Evolutionary conservation across 768 basidiomycete species (phyloP), one percentile per base, ranked within the genome.

Genomic region (Amanita molliuscula): DNA sequence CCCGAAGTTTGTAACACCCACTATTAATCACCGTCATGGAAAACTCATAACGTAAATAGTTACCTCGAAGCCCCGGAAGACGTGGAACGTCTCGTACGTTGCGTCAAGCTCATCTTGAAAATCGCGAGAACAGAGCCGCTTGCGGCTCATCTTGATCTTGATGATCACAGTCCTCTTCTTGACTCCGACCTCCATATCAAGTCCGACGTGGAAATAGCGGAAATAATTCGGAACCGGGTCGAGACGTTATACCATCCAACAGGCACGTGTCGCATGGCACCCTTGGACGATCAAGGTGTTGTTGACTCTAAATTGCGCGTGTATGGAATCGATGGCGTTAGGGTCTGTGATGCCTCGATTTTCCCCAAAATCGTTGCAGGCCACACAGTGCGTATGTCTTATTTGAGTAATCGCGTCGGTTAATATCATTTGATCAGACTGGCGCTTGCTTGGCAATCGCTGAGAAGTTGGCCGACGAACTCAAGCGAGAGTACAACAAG

Each of bases 231-330:
- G 26, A 64, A 66, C 41, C 65, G 73, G 13, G 65, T 70, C 4
- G 70, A 74, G 54, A 76, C 73, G 1, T 55, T 73, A 28, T 75
- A 74, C 50, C 74, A 76, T 54, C 73, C 73, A 0, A 52, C 67
- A 9, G 63, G 68, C 48, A 72, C 72, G 8, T 74, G 72, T 48
- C 64, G 71, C 20, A 76, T 74, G 72, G 72, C 72, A 10, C 67
- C 69, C 15, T 54, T 57, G 8, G 61, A 61, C 16, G 62, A 68
- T 23, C 60, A 64, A 4, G 73, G 74, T 5, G 73, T 74, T n/a
- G 72, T 76, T 5, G 69, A 74, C 54, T 62, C 66, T 4, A 61
- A 65, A 36, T 58, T 74, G 34, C 62, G 68, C 1, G 73, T 76
- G 9, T 70, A 74, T 55, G 74, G 71, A 1, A 59, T 76, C 29